A percentile compares a stretch with the other conserved stretches of the same genome.
These are phyloP conservation scores for Paecilomyces formosus DNA, from an alignment of 2,329 filamentous ascomycete genomes.

Conservation along the genomic window DNA sequence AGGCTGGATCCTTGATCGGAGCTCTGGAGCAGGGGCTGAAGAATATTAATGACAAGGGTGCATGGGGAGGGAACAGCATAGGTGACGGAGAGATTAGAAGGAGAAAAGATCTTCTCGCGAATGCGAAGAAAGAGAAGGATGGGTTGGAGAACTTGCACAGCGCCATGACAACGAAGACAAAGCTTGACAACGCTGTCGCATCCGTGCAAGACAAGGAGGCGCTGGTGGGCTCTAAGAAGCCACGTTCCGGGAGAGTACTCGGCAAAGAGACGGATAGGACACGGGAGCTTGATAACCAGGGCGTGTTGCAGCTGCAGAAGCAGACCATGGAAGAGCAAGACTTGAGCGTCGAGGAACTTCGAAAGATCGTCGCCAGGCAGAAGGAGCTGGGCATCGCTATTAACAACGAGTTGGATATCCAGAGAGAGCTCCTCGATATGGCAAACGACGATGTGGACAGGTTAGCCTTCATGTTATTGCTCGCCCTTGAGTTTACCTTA, in stretches of 20 bases:
- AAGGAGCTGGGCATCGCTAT: slow-evolving; percentile 57
- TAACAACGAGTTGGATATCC: slow-evolving; percentile 54
- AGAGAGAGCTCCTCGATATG: slow-evolving; percentile 53
- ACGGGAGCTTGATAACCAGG: slow-evolving; percentile 56
- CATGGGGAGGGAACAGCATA: slow-evolving; percentile 30
- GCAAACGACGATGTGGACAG: slow-evolving; percentile 52
- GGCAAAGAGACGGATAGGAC: slow-evolving; percentile 54
- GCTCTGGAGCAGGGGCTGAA: slow-evolving; percentile 52
- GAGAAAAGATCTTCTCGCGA: slow-evolving; percentile 50
- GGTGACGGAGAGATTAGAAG: slow-evolving; percentile 56
- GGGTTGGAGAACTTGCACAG: slow-evolving; percentile 54
- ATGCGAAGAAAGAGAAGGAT: slow-evolving; percentile 54
- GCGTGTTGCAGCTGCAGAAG: slow-evolving; percentile 55
- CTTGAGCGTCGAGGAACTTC: slow-evolving; percentile 50
- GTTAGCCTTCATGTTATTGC: slow-evolving; percentile 17
- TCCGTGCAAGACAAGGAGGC: slow-evolving; percentile 39
- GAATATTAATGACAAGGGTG: slow-evolving; percentile 22
- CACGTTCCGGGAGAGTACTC: slow-evolving; percentile 43
- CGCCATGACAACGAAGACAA: slow-evolving; percentile 48
- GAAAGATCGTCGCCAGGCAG: slow-evolving; percentile 52
- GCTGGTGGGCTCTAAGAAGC: slow-evolving; percentile 26
- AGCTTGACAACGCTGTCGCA: slow-evolving; percentile 39
- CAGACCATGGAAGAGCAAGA: slow-evolving; percentile 58
- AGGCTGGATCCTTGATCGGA: slow-evolving; percentile 47
- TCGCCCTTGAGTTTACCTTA: not conserved